phyloP scores from a whole-genome alignment of 1,284 basidiomycete species.

The Austroboletus novae-zelandiae region DNA sequence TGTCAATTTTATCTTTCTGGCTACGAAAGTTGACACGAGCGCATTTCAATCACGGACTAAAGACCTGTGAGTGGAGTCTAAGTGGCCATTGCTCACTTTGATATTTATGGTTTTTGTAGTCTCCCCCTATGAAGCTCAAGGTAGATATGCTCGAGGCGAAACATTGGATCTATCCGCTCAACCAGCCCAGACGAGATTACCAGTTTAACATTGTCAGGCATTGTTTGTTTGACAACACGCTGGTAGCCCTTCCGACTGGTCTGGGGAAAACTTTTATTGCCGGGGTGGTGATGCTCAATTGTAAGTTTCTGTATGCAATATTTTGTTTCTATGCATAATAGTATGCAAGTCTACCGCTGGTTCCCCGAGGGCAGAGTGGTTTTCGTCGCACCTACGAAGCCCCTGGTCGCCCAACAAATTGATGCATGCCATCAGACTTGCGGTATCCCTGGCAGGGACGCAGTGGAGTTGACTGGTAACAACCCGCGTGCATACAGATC shows the following conservation, averaged over 20 bases:
- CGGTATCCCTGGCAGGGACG: slow-evolving; percentile 88
- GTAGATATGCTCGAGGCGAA: slow-evolving; percentile 77
- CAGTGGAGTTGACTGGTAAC: slow-evolving; percentile 85
- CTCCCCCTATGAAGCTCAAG: slow-evolving; percentile 73
- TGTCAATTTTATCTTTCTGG: slow-evolving; percentile 21
- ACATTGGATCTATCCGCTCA: slow-evolving; percentile 93
- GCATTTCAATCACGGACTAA: slow-evolving; percentile 1
- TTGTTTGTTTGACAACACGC: slow-evolving; percentile 89
- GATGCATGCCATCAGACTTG: slow-evolving; percentile 92
- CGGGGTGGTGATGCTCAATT: slow-evolving; percentile 94
- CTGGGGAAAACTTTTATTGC: slow-evolving; percentile 99
- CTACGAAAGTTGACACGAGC: slow-evolving; percentile 6
- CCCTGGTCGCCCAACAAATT: slow-evolving; percentile 93
- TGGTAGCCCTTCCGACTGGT: slow-evolving; percentile 95
- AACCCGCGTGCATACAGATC: slow-evolving; percentile 50
- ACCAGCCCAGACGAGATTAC: slow-evolving; percentile 87
- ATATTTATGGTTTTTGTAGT: slow-evolving; percentile 38
- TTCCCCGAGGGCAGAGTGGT: slow-evolving; percentile 92
- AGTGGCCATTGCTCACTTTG: neutral
- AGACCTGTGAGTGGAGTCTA: slow-evolving; percentile 28
- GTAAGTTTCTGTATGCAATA: slow-evolving; percentile 42
- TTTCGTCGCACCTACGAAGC: slow-evolving; percentile 95
- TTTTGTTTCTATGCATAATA: slow-evolving; percentile 5
- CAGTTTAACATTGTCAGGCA: slow-evolving; percentile 92
- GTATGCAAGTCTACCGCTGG: slow-evolving; percentile 78